Base-by-base conservation (phyloP, 78 protist genomes). In the Dictyostelium capitatum region DNA sequence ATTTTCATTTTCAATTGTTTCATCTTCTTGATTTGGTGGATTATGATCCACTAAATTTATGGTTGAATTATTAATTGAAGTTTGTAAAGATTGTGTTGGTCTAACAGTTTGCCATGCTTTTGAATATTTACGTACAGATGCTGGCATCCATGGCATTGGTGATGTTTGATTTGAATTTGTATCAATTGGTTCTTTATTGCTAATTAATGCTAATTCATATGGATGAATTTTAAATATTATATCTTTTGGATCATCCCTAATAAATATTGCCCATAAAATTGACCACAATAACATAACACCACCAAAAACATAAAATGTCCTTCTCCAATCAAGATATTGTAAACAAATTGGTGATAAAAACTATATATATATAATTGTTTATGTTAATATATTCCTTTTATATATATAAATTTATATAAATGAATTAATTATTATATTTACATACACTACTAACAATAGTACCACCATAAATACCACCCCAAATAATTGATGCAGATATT, bases 401-500 rank as follows among this genome's bases (percentile, higher is more conserved):
- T 56, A 12, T 1, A 57, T 19, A 53, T 53, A 11, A 7, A 43
- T 37, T 6, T 37, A 41, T 43, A n/a, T 72, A 43, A 12, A 43
- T 43, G 7, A 1, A 6, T 41, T 15, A 5, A 5, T 14, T 14
- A 6, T 57, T 12, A 12, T 14, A 14, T 4, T n/a, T n/a, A n/a
- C 4, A 6, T 64, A 67, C 62, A 82, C 69, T 65, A 32, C 51
- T 56, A 15, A 82, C 10, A 1, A 82, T 67, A 25, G 79, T 82
- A 41, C 90, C 90, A 54, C 5, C 8, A 56, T 83, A 72, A 10
- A 72, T 70, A 56, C 90, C 90, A 0, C 80, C 70, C 90, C 93
- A 83, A 23, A 83, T 72, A 0, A 54, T 3, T 53, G 90, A 4
- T 1, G 90, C 90, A 3, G 90, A 54, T 14, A 80, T 20, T 17